phyloP scores from a whole-genome alignment of 2,329 filamentous ascomycete genomes.

The Shiraia bambusicola region DNA sequence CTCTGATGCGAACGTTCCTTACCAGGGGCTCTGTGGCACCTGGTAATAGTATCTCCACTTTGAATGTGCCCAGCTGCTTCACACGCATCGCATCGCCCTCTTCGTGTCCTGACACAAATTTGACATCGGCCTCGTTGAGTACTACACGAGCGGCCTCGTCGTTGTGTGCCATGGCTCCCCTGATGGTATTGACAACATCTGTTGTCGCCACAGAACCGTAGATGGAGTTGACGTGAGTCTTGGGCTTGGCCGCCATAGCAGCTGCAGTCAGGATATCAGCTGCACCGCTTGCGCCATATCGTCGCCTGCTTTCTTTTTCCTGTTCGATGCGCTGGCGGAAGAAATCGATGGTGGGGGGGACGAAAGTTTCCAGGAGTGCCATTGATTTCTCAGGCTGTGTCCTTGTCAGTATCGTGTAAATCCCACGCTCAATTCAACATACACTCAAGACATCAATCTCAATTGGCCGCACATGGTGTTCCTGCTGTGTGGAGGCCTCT shows the following conservation, averaged over 20 bases:
- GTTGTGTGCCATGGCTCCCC: slow-evolving; percentile 52
- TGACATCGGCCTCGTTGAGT: slow-evolving; percentile 53
- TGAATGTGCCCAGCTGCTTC: slow-evolving; percentile 56
- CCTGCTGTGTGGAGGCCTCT: slow-evolving; percentile 17
- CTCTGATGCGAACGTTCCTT: slow-evolving; percentile 37
- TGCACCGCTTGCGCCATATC: slow-evolving; percentile 38
- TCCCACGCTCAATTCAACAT: slow-evolving; percentile 11
- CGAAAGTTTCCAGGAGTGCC: slow-evolving; percentile 51
- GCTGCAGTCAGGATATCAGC: slow-evolving; percentile 41
- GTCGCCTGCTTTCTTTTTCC: slow-evolving; percentile 32
- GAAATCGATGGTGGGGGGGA: slow-evolving; percentile 53
- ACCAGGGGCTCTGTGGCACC: slow-evolving; percentile 46
- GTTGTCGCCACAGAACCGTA: slow-evolving; percentile 58
- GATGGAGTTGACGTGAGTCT: slow-evolving; percentile 41
- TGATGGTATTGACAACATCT: slow-evolving; percentile 54
- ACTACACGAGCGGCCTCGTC: slow-evolving; percentile 55
- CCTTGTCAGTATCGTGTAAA: slow-evolving; percentile 18
- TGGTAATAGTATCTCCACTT: slow-evolving; percentile 54
- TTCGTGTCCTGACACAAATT: slow-evolving; percentile 47
- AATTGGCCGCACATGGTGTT: slow-evolving; percentile 40
- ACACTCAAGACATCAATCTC: slow-evolving; percentile 47
- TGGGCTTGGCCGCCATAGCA: slow-evolving; percentile 31
- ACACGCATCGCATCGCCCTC: slow-evolving; percentile 48
- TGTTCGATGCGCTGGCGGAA: slow-evolving; percentile 48
- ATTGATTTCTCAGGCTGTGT: slow-evolving; percentile 48